Evolutionary conservation across 1,284 basidiomycete species (phyloP), one percentile per base, ranked within the genome.

Genomic region (Macrocystidia cucumis): DNA sequence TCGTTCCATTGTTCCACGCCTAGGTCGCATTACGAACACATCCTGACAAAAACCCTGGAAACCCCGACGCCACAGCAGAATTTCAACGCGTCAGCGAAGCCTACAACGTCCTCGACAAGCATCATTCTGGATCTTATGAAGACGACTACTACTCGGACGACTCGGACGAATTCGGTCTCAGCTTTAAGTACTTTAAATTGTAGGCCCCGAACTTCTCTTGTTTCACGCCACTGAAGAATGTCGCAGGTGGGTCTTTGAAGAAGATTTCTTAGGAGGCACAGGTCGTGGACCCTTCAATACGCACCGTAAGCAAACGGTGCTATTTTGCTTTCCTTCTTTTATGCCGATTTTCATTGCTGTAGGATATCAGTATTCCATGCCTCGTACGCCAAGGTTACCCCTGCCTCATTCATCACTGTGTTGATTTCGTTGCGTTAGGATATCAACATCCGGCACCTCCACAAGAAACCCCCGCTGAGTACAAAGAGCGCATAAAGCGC

Each of bases 11-110:
- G 30, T 20, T 24, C 25, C 18, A 35, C 8, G 38, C n/a, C n/a
- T 42, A 82, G 78, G 55, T 74, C 37, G 80, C 80, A 6, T 60
- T 85, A 18, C 65, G 65, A 21, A 78, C 73, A 0, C 83, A 86
- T 54, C 82, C 83, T 5, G 83, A 86, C 57, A 84, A 83, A 56
- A 83, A 83, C 46, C 72, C 67, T 0, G 67, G 67, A 31, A 69
- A 81, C 43, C 65, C 65, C 29, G 63, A 70, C 45, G 81, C 82
- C 35, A 85, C 81, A 23, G 62, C 62, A 2, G 62, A 77, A 48
- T 86, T 87, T 48, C 81, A 86, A 52, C 57, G 63, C 35, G 52
- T 86, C 28, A 69, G 76, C 41, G 78, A 75, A 39, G 82, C 82
- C 3, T 87, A 83, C 57, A 67, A 69, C 32, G 50, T 70, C 22